Evolutionary conservation across 768 basidiomycete genomes (phyloP).

Genomic region (Paxillus involutus): DNA sequence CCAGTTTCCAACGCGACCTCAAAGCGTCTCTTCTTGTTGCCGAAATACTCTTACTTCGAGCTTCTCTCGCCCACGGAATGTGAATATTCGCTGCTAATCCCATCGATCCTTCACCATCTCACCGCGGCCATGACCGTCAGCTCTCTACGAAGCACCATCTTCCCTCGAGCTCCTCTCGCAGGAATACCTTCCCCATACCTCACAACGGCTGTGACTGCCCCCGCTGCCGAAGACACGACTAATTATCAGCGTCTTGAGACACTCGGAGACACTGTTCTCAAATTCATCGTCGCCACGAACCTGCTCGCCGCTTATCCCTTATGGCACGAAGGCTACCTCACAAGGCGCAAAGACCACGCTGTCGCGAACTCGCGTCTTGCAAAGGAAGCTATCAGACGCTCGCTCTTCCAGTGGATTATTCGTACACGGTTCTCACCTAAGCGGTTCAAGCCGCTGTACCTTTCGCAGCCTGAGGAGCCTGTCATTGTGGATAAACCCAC

Average conservation of each 20-base stretch:
- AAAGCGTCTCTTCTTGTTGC: conserved; percentile 41
- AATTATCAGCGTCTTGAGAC: conserved; percentile 79
- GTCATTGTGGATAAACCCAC: conserved; percentile 1
- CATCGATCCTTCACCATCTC: conserved; percentile 65
- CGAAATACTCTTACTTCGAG: conserved; percentile 43
- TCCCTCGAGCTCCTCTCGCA: conserved; percentile 41
- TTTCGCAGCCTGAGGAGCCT: conserved; percentile 9
- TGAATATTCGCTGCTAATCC: conserved; percentile 57
- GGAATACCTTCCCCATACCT: conserved; percentile 49
- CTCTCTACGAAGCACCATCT: conserved; percentile 50
- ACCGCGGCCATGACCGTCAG: conserved; percentile 49
- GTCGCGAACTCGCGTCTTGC: conserved; percentile 72
- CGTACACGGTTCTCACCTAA: conserved; percentile 44
- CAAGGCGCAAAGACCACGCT: conserved; percentile 67
- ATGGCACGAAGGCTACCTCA: conserved; percentile 83
- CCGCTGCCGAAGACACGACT: conserved; percentile 52
- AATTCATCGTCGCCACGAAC: conserved; percentile 59
- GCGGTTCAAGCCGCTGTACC: conserved; percentile 41
- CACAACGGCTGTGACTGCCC: conserved; percentile 58
- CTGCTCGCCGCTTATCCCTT: conserved; percentile 61
- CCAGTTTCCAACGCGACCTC: conserved; percentile 17
- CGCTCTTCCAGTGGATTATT: conserved; percentile 69
- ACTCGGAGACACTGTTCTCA: conserved; percentile 74
- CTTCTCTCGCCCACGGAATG: conserved; percentile 54
- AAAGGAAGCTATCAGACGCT: conserved; percentile 53